A percentile compares a stretch with the other conserved stretches of the same genome.
Evolutionary conservation across 2,329 filamentous ascomycete species (phyloP).

Genomic region (Trichoderma afroharzianum): DNA sequence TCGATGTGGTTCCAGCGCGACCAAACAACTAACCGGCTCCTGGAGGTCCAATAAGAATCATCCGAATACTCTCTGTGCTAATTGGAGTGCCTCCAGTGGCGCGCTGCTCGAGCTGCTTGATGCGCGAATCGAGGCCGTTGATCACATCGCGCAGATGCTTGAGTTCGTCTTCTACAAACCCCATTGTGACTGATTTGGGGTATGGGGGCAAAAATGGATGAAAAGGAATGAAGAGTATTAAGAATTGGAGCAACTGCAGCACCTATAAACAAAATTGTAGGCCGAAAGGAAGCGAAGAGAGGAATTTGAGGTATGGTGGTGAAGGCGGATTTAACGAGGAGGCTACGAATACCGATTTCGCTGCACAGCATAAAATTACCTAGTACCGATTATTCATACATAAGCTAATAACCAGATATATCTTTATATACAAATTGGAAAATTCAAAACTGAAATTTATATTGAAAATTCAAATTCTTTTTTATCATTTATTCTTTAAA

Average conservation of each 20-base stretch:
- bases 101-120: conserved; percentile 78
- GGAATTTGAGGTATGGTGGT: not conserved
- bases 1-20: not conserved
- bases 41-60: conserved; percentile 96
- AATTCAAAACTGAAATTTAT: not conserved
- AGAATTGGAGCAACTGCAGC: not conserved
- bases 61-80: conserved; percentile 67
- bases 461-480: not conserved
- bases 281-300: not conserved
- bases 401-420: not conserved
- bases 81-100: conserved; percentile 54
- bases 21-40: conserved; percentile 72
- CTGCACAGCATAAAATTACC: not conserved
- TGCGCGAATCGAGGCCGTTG: conserved; percentile 76
- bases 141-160: conserved; percentile 82
- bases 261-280: not conserved
- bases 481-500: not conserved
- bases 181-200: conserved; percentile 54
- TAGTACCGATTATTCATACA: not conserved
- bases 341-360: not conserved
- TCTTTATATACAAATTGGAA: not conserved
- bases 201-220: not conserved
- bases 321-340: not conserved
- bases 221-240: not conserved
- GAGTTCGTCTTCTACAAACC: conserved; percentile 81